These are phyloP conservation scores for Suillus bovinus DNA, from an alignment of 768 basidiomycete genomes.

Conservation along the genomic window DNA sequence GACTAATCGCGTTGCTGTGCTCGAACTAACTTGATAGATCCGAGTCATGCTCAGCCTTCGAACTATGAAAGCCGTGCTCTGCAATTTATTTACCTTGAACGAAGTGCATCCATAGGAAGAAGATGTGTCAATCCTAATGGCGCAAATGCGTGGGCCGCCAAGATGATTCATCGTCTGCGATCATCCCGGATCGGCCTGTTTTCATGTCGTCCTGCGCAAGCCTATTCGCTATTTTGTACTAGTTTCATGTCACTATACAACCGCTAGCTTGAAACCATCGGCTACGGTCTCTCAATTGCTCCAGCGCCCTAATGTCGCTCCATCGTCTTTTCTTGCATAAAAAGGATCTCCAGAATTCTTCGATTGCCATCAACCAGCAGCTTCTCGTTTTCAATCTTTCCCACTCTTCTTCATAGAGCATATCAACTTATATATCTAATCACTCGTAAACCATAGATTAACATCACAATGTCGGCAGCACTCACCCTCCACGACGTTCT, in stretches of 20 bases:
- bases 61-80: neutral
- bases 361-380: neutral
- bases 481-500: conserved; percentile 10
- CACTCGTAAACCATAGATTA: neutral
- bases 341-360: neutral
- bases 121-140: neutral
- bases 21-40: neutral
- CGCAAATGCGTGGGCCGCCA: neutral
- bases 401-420: neutral
- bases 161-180: neutral
- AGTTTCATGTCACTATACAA: neutral
- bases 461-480: neutral
- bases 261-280: neutral
- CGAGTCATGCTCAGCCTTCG: neutral
- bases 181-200: neutral
- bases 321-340: neutral
- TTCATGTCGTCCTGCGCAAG: neutral
- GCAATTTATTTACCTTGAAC: neutral
- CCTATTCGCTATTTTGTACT: neutral
- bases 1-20: neutral
- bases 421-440: neutral
- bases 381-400: neutral
- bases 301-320: neutral
- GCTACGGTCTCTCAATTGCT: neutral
- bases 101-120: neutral